Percentiles rank a stretch among this genome's conserved stretches.
These are phyloP conservation scores for Gypsophila paniculata DNA, from an alignment of 179 eudicot genomes.

Conservation along the genomic window DNA sequence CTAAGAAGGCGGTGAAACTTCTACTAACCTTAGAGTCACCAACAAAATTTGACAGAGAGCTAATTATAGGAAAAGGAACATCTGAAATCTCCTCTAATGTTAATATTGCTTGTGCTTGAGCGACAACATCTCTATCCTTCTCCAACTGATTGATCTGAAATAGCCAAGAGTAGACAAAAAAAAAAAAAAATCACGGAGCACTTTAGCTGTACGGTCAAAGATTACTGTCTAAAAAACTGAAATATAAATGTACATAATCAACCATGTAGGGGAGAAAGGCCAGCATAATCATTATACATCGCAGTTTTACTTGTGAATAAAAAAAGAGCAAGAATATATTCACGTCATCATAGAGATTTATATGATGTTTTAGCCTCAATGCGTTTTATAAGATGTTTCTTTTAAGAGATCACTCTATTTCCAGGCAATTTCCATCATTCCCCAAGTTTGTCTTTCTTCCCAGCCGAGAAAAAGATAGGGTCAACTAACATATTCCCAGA, in stretches of 20 bases:
- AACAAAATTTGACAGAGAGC: constrained; percentile 64
- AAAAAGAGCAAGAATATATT: neutral
- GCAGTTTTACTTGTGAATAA: neutral
- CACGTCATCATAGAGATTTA: neutral
- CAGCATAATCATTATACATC: neutral
- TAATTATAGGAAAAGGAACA: constrained; percentile 64
- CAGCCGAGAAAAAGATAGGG: too few relatives aligned
- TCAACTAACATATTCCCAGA: too few relatives aligned
- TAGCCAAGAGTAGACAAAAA: neutral
- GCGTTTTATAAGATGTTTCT: too few relatives aligned
- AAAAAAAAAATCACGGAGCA: neutral
- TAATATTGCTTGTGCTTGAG: constrained; percentile 87
- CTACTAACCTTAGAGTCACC: constrained; percentile 68
- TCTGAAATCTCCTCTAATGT: constrained; percentile 64
- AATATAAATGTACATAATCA: neutral
- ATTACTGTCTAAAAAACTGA: neutral
- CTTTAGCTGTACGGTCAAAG: neutral
- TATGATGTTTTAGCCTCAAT: neutral
- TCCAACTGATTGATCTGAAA: constrained; percentile 84
- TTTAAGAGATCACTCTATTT: too few relatives aligned
- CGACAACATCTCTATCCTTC: constrained; percentile 98
- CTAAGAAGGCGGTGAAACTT: neutral
- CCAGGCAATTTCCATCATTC: too few relatives aligned
- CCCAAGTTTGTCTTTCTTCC: too few relatives aligned
- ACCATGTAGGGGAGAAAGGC: neutral